A percentile compares a stretch with the other conserved stretches of the same genome.
These are phyloP conservation scores for Alternaria ventricosa DNA, from an alignment of 2,329 filamentous ascomycete species.

Conservation along the genomic window DNA sequence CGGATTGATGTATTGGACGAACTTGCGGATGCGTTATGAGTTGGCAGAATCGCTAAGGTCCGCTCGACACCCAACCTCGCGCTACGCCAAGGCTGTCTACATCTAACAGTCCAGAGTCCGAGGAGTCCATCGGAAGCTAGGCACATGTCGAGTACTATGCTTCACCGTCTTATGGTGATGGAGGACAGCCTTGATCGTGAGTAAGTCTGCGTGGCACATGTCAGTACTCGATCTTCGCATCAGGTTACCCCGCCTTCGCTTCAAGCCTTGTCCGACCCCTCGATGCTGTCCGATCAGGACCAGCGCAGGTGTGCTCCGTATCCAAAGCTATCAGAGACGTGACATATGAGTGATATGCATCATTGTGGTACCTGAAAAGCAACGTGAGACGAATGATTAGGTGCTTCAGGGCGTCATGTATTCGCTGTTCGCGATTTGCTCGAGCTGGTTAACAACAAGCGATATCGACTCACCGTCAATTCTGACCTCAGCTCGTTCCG, in stretches of 20 bases:
- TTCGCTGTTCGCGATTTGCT: not conserved
- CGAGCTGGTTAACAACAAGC: not conserved
- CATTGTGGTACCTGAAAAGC: not conserved
- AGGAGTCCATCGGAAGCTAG: constrained; percentile 2
- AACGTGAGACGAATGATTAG: not conserved
- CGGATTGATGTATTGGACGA: constrained; percentile 36
- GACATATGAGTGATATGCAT: not conserved
- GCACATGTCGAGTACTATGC: not conserved
- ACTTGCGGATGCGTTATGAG: constrained; percentile 44
- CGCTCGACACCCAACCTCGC: constrained; percentile 28
- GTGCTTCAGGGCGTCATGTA: not conserved
- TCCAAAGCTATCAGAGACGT: not conserved
- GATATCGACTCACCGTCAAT: not conserved
- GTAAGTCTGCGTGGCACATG: not conserved
- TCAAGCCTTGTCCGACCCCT: constrained; percentile 6
- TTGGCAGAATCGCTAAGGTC: constrained; percentile 43
- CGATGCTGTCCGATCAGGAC: not conserved
- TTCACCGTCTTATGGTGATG: constrained; percentile 4
- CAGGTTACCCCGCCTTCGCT: constrained; percentile 11
- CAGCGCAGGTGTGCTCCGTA: not conserved
- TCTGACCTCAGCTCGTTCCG: not conserved
- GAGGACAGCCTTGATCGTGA: not conserved
- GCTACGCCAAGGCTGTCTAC: constrained; percentile 13
- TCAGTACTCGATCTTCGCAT: not conserved
- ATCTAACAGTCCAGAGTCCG: constrained; percentile 2